phyloP scores from a whole-genome alignment of 257 asterid genomes.

The Solanum verrucosum region DNA sequence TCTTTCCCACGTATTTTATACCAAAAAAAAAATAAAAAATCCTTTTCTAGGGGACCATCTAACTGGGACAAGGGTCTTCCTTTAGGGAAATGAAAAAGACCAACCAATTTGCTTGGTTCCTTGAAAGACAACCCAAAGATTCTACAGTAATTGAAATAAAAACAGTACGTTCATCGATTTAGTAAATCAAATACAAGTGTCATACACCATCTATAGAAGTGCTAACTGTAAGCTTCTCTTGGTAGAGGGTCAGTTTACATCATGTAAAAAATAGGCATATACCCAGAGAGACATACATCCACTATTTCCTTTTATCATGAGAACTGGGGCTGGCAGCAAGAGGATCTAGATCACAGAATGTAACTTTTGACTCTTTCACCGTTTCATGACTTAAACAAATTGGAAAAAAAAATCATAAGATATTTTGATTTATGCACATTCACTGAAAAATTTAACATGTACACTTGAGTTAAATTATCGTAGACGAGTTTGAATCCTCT shows the following conservation, averaged over 20 bases:
- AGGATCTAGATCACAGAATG: not conserved
- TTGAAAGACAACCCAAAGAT: not conserved
- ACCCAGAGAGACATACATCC: not conserved
- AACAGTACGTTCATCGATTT: not conserved
- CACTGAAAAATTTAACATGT: not conserved
- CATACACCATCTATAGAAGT: not conserved
- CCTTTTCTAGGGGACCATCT: not conserved
- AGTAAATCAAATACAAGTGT: not conserved
- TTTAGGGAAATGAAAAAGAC: not conserved
- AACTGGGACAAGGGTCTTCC: not conserved
- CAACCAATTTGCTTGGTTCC: not conserved
- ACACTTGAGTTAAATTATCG: not conserved
- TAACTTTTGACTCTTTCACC: not conserved
- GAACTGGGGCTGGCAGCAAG: not conserved
- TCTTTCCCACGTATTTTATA: not conserved
- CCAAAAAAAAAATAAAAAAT: not conserved
- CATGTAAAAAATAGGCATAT: not conserved
- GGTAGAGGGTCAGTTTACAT: not conserved
- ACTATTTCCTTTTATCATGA: not conserved
- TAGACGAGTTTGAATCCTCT: not conserved
- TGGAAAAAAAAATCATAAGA: not conserved
- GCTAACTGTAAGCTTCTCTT: not conserved
- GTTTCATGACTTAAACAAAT: not conserved
- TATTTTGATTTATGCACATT: not conserved
- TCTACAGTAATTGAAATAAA: not conserved